These are phyloP conservation scores for Trichosporon ovoides DNA, from an alignment of 1,284 basidiomycete genomes.

Conservation along the genomic window DNA sequence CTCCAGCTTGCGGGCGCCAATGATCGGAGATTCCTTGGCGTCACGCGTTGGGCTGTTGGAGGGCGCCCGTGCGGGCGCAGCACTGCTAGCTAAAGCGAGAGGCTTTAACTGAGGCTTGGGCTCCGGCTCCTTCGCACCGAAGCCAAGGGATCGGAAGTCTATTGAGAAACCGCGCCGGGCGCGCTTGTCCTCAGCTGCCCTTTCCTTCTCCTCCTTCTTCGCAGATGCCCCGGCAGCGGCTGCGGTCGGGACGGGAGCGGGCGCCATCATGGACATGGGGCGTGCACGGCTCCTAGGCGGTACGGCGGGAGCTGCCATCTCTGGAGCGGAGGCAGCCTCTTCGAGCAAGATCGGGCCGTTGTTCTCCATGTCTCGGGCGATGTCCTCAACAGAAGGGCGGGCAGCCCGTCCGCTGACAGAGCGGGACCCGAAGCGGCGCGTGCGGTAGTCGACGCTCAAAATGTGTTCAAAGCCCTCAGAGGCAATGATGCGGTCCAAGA, in stretches of 20 bases:
- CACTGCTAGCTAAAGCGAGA: conserved; percentile 25
- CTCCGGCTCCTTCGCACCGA: conserved; percentile 26
- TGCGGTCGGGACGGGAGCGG: not conserved
- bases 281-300: conserved; percentile 3
- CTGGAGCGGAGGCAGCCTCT: not conserved
- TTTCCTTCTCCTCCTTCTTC: conserved; percentile 6
- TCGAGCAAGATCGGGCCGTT: conserved; percentile 4
- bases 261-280: not conserved
- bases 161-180: conserved; percentile 44
- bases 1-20: conserved; percentile 36
- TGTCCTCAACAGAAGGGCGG: conserved; percentile 11
- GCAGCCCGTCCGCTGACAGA: not conserved
- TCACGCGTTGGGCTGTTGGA: not conserved
- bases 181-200: conserved; percentile 27
- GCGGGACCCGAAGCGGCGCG: conserved; percentile 25
- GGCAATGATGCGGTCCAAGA: conserved; percentile 88
- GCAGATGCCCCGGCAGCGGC: not conserved
- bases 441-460: conserved; percentile 74
- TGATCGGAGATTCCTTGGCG: conserved; percentile 45
- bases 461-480: conserved; percentile 92
- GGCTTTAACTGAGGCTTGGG: conserved; percentile 29
- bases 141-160: conserved; percentile 44
- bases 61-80: conserved; percentile 10
- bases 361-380: conserved; percentile 15
- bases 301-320: not conserved